Evolutionary conservation across 441 rosid species (phyloP).

Genomic region (Raphanus hybrid): DNA sequence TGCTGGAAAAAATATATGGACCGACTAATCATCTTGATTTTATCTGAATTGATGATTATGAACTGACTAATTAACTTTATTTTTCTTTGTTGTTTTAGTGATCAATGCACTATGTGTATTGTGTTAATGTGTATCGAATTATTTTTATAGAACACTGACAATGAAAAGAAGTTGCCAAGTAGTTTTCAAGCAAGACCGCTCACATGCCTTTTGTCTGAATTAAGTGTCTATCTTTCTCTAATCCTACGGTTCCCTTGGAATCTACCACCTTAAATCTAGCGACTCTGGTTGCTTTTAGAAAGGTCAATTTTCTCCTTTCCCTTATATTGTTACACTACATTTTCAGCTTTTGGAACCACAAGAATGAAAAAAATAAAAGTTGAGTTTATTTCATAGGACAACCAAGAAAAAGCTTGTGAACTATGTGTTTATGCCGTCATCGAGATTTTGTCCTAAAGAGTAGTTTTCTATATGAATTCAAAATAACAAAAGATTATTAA

Average conservation of each 20-base stretch:
- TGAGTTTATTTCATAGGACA: background rate
- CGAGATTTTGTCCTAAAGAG: background rate
- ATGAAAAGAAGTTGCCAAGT: slow-evolving; percentile 32
- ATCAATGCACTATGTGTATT: background rate
- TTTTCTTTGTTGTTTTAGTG: slow-evolving; percentile 14
- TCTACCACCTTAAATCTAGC: slow-evolving; percentile 27
- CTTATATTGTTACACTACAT: background rate
- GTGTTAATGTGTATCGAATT: background rate
- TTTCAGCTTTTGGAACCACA: background rate
- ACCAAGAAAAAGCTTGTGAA: background rate
- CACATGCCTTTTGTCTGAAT: slow-evolving; percentile 41
- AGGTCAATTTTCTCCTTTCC: slow-evolving; percentile 3
- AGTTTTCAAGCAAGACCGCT: slow-evolving; percentile 38
- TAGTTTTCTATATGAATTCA: background rate
- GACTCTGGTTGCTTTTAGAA: slow-evolving; percentile 7
- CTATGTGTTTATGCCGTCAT: background rate
- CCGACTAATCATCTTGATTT: no score
- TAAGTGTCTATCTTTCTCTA: slow-evolving; percentile 5
- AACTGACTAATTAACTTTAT: background rate
- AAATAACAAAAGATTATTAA: background rate
- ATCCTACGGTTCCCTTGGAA: slow-evolving; percentile 13
- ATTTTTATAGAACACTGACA: background rate
- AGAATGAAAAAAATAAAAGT: background rate
- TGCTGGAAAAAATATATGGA: background rate
- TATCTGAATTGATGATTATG: background rate